phyloP scores from a whole-genome alignment of 441 rosid genomes.

The Aquilaria agallochum region DNA sequence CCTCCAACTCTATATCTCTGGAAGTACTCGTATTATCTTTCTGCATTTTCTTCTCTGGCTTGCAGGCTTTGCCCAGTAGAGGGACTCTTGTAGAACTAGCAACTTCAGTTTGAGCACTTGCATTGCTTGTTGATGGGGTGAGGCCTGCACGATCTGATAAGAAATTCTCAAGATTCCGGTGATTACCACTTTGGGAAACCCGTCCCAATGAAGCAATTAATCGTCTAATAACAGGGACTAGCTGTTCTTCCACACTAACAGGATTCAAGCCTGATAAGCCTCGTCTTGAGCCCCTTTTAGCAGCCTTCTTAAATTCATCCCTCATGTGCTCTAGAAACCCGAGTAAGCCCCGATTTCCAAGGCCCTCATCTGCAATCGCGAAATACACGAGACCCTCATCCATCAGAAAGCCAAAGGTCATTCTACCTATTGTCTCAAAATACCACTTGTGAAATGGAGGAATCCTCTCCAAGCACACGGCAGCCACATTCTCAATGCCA shows the following conservation, averaged over 20 bases:
- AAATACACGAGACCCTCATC: constrained; percentile 73
- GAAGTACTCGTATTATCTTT: constrained; percentile 55
- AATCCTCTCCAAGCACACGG: constrained; percentile 51
- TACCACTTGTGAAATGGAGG: constrained; percentile 83
- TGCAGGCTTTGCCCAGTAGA: constrained; percentile 52
- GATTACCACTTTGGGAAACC: constrained; percentile 32
- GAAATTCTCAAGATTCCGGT: constrained; percentile 32
- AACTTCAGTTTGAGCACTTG: constrained; percentile 38
- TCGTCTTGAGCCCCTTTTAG: constrained; percentile 53
- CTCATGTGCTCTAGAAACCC: constrained; percentile 49
- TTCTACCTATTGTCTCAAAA: constrained; percentile 58
- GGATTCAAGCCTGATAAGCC: constrained; percentile 54
- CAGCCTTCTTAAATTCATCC: constrained; percentile 59
- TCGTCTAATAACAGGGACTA: constrained; percentile 59
- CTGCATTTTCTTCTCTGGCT: constrained; percentile 64
- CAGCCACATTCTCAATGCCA: constrained; percentile 46
- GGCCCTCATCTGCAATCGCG: constrained; percentile 53
- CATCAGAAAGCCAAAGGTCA: constrained; percentile 59
- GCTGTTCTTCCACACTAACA: constrained; percentile 48
- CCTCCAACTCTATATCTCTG: constrained; percentile 64
- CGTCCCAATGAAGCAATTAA: constrained; percentile 63
- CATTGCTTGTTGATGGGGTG: constrained; percentile 45
- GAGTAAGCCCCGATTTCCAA: constrained; percentile 45
- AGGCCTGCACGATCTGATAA: constrained; percentile 32
- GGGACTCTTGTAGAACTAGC: constrained; percentile 66